Evolutionary conservation across 2,329 filamentous ascomycete genomes (phyloP), one percentile per base, ranked within the genome.

Genomic region (Neonectria neomacrospora): DNA sequence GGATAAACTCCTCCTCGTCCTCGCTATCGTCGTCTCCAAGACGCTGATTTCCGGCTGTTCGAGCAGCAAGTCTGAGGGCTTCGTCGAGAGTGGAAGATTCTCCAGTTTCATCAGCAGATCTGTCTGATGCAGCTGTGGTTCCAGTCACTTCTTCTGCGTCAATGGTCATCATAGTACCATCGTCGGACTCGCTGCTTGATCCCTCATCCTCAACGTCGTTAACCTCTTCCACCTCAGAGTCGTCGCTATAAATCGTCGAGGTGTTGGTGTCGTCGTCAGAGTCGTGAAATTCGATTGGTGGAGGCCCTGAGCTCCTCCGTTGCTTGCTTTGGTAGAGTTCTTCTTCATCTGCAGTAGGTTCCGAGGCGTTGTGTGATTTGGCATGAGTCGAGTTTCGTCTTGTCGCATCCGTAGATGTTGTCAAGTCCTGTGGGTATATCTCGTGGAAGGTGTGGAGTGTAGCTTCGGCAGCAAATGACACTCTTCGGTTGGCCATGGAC

Each of bases 381-480:
- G 53, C 34, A 11, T 47, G 52, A 7, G 26, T 45, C 44, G 93
- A 96, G 55, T 90, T 88, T 66, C 92, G 86, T 70, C 93, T 84
- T 12, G 91, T 93, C 11, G 90, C 89, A 67, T 95, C 92, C 1
- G 90, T 91, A 0, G 91, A 91, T 8, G 90, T 91, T 1, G 94
- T 96, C 20, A 93, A 93, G 75, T 97, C 94, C 74, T 94, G 93
- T 75, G 89, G 86, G 66, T 94, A 91, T 74, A 97, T 88, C 59
- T 96, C 94, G 74, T 98, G 94, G 85, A 97, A 98, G 0, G 96
- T 99, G 76, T 99, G 96, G 37, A 99, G 85, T 3, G 96, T 99
- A 12, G 96, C 96, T 80, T 99, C 96, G 1, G 96, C 96, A 5
- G 96, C 96, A 78, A 99, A 99, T 0, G 95, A 98, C 34, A 99